These are phyloP conservation scores for Syzygium syzygioides DNA, from an alignment of 441 rosid genomes.

Conservation along the genomic window DNA sequence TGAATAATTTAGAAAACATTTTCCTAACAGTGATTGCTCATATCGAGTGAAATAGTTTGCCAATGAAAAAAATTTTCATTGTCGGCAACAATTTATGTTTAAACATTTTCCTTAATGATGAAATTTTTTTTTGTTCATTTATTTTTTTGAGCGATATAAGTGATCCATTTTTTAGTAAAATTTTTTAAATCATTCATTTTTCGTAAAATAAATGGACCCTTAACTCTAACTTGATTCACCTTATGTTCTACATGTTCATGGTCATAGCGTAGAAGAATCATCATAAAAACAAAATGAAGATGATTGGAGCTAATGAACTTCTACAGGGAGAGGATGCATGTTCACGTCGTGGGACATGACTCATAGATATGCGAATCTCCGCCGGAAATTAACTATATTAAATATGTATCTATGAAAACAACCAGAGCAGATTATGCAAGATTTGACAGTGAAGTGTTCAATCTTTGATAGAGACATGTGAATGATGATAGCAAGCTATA, in stretches of 20 bases:
- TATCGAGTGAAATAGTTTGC: too few species aligned
- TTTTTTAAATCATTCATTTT: too few species aligned
- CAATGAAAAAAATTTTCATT: too few species aligned
- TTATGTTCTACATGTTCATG: not conserved
- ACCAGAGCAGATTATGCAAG: not conserved
- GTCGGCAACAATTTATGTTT: too few species aligned
- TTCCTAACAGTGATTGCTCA: too few species aligned
- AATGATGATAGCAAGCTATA: not conserved
- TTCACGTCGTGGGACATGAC: not conserved
- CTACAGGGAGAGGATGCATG: not conserved
- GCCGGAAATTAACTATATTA: not conserved
- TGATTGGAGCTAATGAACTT: not conserved
- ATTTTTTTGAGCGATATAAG: too few species aligned
- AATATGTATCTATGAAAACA: not conserved
- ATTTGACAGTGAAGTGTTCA: not conserved
- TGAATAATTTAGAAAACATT: too few species aligned
- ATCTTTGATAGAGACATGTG: not conserved
- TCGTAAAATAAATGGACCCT: too few species aligned
- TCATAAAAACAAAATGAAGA: not conserved
- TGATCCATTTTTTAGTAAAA: too few species aligned
- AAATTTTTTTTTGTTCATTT: too few species aligned
- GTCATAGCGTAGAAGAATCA: not conserved
- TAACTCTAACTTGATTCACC: not conserved
- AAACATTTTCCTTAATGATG: too few species aligned
- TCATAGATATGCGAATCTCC: not conserved